Conservation (phyloP, 2,329 filamentous ascomycete species). For the Polytolypa hystricis region DNA sequence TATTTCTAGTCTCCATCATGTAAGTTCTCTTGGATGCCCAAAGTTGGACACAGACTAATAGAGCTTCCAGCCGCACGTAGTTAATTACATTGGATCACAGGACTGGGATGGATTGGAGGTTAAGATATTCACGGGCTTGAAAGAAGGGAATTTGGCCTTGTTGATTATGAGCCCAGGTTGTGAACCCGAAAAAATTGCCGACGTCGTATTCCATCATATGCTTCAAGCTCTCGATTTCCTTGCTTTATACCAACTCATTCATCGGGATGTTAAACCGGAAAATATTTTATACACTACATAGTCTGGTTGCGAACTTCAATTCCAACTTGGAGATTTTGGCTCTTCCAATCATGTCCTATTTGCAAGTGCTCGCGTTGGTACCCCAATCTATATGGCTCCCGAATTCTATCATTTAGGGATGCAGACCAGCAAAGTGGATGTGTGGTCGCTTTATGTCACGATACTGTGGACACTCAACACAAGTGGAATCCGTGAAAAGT, state of each 20-base stretch:
- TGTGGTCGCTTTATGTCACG: slow-evolving; percentile 20
- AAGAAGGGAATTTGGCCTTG: slow-evolving; percentile 12
- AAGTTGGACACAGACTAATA: not conserved
- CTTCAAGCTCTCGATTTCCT: slow-evolving; percentile 13
- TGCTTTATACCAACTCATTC: slow-evolving; percentile 6
- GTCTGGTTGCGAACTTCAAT: slow-evolving; percentile 7
- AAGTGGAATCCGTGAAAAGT: slow-evolving; percentile 1
- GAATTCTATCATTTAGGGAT: no score
- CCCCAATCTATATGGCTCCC: no score
- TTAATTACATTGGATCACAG: slow-evolving; percentile 5
- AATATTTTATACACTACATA: slow-evolving; percentile 9
- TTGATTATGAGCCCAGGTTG: slow-evolving; percentile 11
- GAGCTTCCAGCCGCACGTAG: slow-evolving; percentile 15
- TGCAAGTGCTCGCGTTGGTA: no score
- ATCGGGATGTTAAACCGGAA: slow-evolving; percentile 14
- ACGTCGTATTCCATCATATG: not conserved
- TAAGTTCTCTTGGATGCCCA: not conserved
- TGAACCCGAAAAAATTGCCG: slow-evolving; percentile 13
- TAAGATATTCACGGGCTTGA: no score
- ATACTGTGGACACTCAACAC: slow-evolving; percentile 13
- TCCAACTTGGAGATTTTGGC: slow-evolving; percentile 14
- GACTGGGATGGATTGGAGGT: no score
- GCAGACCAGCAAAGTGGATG: slow-evolving; percentile 15
- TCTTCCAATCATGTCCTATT: no score
- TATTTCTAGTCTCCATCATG: not conserved